These are phyloP conservation scores for Chlamydomonas eustigma DNA, from an alignment of 139 green algal species.

Conservation along the genomic window DNA sequence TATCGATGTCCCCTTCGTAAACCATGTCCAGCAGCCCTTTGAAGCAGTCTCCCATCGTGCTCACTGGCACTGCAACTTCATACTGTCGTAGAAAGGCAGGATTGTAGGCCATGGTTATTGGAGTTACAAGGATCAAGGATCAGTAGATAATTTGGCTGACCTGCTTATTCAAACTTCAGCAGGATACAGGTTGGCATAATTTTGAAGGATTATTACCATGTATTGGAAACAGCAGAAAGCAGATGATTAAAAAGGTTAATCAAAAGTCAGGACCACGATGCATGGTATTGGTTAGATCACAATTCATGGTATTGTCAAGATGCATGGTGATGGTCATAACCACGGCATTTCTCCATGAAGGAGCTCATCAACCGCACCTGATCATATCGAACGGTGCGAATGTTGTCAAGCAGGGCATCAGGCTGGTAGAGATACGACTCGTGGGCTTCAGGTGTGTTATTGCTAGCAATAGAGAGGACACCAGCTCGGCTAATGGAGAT, in stretches of 20 bases:
- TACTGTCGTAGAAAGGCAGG: slow-evolving; percentile 20
- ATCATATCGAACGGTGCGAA: slow-evolving; percentile 28
- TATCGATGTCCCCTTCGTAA: slow-evolving; percentile 35
- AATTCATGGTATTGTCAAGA: no score
- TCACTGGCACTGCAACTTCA: slow-evolving; percentile 45
- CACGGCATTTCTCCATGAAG: not conserved
- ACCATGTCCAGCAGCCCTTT: slow-evolving; percentile 39
- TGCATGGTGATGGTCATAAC: no score
- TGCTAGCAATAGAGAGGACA: slow-evolving; percentile 29
- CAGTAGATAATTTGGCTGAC: not conserved
- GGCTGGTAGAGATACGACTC: slow-evolving; percentile 33
- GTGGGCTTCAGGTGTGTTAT: not conserved
- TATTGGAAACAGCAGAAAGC: no score
- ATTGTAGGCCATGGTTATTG: not conserved
- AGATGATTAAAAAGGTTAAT: not conserved
- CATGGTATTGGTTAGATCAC: no score
- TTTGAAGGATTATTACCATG: no score
- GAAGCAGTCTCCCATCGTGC: slow-evolving; percentile 43
- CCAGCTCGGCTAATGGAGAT: slow-evolving; percentile 11
- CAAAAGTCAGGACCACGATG: no score
- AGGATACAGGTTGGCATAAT: not conserved
- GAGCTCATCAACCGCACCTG: slow-evolving; percentile 21
- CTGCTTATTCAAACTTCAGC: not conserved
- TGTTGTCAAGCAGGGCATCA: slow-evolving; percentile 16
- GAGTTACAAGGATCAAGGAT: not conserved